phyloP scores from a whole-genome alignment of 805 yeast species.

The Tetrapisispora pingtungensis region DNA sequence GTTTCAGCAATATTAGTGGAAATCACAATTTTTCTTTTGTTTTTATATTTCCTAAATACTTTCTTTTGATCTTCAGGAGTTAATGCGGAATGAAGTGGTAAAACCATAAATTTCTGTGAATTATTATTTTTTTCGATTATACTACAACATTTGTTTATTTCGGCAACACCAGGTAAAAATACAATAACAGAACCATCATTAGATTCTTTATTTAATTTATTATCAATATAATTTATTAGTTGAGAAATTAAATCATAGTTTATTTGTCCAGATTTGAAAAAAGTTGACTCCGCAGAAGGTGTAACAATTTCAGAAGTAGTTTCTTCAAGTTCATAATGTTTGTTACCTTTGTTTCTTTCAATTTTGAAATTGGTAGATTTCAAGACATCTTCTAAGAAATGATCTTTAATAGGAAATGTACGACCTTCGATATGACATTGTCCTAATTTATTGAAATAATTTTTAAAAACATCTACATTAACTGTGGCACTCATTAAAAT shows the following conservation, averaged over 20 bases:
- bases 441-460: constrained; percentile 50
- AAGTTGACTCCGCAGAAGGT: constrained; percentile 57
- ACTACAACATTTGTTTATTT: constrained; percentile 52
- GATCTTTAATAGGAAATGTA: constrained; percentile 82
- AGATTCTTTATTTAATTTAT: constrained; percentile 31
- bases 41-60: constrained; percentile 52
- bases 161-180: constrained; percentile 86
- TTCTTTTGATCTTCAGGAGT: constrained; percentile 71
- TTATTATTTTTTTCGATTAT: constrained; percentile 13
- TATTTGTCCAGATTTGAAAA: constrained; percentile 55
- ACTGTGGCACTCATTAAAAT: constrained; percentile 94
- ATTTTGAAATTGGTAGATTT: constrained; percentile 47
- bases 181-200: constrained; percentile 68
- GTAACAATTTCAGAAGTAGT: constrained; percentile 28
- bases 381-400: constrained; percentile 60
- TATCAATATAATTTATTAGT: constrained; percentile 45
- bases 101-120: constrained; percentile 29
- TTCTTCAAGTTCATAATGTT: constrained; percentile 15
- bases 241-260: constrained; percentile 64
- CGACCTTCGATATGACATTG: constrained; percentile 85
- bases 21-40: constrained; percentile 69
- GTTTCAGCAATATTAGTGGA: constrained; percentile 96
- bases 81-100: constrained; percentile 86
- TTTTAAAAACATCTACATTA: constrained; percentile 53
- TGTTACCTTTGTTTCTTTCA: constrained; percentile 17